Evolutionary conservation across 2,329 filamentous ascomycete species (phyloP), one percentile per base, ranked within the genome.

Genomic region (Dactylellina cionopaga): DNA sequence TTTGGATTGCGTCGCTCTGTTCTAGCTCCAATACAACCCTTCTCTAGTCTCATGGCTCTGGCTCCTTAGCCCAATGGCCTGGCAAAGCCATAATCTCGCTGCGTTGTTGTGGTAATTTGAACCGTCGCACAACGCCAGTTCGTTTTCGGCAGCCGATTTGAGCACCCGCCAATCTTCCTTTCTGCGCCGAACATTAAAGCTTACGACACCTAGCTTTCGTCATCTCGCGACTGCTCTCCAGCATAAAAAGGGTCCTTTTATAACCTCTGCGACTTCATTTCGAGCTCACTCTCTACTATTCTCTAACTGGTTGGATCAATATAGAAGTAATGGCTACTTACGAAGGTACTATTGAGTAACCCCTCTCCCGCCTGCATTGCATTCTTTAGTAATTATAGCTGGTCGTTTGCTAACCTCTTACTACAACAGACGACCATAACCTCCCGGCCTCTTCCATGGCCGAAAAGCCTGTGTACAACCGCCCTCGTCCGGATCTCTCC

Each of bases 341-440:
- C 62, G 69, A 74, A 74, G 69, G 69, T 74, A 68, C 37, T 25
- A 35, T 24, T 27, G 13, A 27, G 6, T 35, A 49, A 22, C 66
- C 66, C 68, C 68, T 52, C 68, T 54, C 59, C 59, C 68, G 22
- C 46, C 24, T 35, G 31, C n/a, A 19, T 43, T n/a, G 3, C 2
- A 1, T 27, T 17, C 25, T 17, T 35, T 17, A n/a, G 22, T 33
- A 54, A 46, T n/a, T 7, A 29, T 52, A 31, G 41, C 15, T n/a
- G n/a, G 10, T 15, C 5, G 11, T 19, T 24, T 22, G 46, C 60
- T 25, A 35, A 35, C 24, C 5, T 1, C 22, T 5, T 15, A 10
- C n/a, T 6, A 43, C 6, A n/a, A 7, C 10, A 76, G 75, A 76
- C 33, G 75, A 76, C 63, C 75, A 76, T 27, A 76, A 75, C 47